Evolutionary conservation across 805 yeast genomes (phyloP).

Genomic region (Peterozyma toletana): DNA sequence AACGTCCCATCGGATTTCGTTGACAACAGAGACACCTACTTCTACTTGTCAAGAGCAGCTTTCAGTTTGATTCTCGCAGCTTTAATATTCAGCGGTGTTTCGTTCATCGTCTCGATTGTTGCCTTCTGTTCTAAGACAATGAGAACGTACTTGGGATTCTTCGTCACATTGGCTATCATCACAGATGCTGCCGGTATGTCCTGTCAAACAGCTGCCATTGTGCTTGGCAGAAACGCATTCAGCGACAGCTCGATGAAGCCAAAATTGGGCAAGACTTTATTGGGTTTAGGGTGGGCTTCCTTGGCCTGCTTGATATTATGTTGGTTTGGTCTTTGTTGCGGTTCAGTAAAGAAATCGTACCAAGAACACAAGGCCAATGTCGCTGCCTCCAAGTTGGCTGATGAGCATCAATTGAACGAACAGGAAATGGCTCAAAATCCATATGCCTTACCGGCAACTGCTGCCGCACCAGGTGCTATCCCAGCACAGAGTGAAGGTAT

Average conservation of each 20-base stretch:
- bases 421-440: slow-evolving; percentile 17
- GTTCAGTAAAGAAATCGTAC: slow-evolving; percentile 41
- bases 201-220: slow-evolving; percentile 69
- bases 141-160: slow-evolving; percentile 45
- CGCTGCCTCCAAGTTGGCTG: slow-evolving; percentile 5
- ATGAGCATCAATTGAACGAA: slow-evolving; percentile 10
- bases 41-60: slow-evolving; percentile 60
- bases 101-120: slow-evolving; percentile 48
- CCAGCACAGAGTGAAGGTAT: slow-evolving; percentile 18
- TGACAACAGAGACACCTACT: slow-evolving; percentile 43
- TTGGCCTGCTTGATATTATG: slow-evolving; percentile 44
- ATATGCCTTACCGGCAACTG: slow-evolving; percentile 11
- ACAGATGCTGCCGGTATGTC: slow-evolving; percentile 58
- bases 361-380: slow-evolving; percentile 38
- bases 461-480: slow-evolving; percentile 14
- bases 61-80: slow-evolving; percentile 59
- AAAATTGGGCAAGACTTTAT: slow-evolving; percentile 46
- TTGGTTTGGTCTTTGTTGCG: slow-evolving; percentile 45
- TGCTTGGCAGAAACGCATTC: slow-evolving; percentile 71
- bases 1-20: slow-evolving; percentile 51
- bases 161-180: slow-evolving; percentile 43
- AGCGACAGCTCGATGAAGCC: slow-evolving; percentile 32
- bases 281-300: slow-evolving; percentile 70
- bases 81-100: slow-evolving; percentile 52
- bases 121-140: slow-evolving; percentile 49